Evolutionary conservation across 2,329 filamentous ascomycete genomes (phyloP).

Genomic region (Bimuria novae-zelandiae): DNA sequence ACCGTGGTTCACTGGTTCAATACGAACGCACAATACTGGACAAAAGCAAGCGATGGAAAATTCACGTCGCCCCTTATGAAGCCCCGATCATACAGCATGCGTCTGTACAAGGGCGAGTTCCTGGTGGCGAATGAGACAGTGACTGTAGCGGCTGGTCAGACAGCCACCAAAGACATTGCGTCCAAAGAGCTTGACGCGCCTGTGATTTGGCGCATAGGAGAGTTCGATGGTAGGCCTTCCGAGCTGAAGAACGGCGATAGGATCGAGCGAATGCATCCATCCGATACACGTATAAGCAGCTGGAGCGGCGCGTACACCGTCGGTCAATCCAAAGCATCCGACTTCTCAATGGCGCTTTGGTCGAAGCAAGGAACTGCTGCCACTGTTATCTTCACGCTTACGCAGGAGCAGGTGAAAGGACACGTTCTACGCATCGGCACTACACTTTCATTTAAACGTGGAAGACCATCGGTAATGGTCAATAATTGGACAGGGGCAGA

Average conservation of each 20-base stretch:
- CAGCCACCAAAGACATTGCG: conserved; percentile 21
- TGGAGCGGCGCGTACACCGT: conserved; percentile 24
- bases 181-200: conserved; percentile 20
- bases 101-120: conserved; percentile 27
- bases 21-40: conserved; percentile 65
- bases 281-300: conserved; percentile 22
- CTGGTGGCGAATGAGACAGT: conserved; percentile 24
- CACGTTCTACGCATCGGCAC: conserved; percentile 29
- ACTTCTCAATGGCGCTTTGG: conserved; percentile 30
- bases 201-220: conserved; percentile 27
- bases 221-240: conserved; percentile 28
- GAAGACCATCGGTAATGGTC: conserved; percentile 26
- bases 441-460: conserved; percentile 28
- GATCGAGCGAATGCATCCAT: conserved; percentile 30
- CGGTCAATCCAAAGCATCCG: conserved; percentile 19
- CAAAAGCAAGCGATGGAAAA: conserved; percentile 19
- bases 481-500: conserved; percentile 28
- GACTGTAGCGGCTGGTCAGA: conserved; percentile 24
- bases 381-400: conserved; percentile 23
- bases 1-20: conserved; percentile 64
- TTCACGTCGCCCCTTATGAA: conserved; percentile 29
- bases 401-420: conserved; percentile 23
- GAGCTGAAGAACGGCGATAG: conserved; percentile 33
- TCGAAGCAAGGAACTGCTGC: conserved; percentile 22
- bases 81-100: conserved; percentile 25